Evolutionary conservation across 2,329 filamentous ascomycete species (phyloP).

Genomic region (Endocalyx cinctus): DNA sequence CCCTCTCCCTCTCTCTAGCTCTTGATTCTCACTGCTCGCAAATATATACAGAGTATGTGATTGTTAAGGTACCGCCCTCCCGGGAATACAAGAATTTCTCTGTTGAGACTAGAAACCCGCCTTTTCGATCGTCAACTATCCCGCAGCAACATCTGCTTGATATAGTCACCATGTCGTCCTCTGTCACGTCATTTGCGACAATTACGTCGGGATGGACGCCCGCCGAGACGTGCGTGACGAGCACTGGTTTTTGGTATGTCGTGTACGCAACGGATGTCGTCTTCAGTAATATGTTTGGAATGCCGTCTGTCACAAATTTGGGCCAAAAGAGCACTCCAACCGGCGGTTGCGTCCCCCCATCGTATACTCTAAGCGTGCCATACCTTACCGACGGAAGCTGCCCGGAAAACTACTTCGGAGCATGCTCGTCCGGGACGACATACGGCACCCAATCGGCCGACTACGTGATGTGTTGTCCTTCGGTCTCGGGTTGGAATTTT

Average conservation of each 20-base stretch:
- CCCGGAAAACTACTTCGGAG: constrained; percentile 1
- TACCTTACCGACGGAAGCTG: constrained; percentile 5
- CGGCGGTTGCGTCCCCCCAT: constrained; percentile 6
- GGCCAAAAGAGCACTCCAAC: constrained; percentile 4
- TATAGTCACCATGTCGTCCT: too few relatives aligned
- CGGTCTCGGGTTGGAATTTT: constrained; percentile 2
- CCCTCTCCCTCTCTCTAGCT: too few relatives aligned
- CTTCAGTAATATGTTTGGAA: constrained; percentile 8
- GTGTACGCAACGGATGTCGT: constrained; percentile 2
- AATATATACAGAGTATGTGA: too few relatives aligned
- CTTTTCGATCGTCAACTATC: too few relatives aligned
- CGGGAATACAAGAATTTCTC: too few relatives aligned
- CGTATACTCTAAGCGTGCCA: constrained; percentile 5
- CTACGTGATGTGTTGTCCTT: constrained; percentile 5
- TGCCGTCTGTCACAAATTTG: constrained; percentile 5
- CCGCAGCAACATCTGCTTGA: too few relatives aligned
- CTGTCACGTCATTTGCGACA: constrained; percentile 2
- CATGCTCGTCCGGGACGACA: constrained; percentile 6
- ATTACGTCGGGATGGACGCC: constrained; percentile 4
- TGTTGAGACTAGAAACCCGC: too few relatives aligned
- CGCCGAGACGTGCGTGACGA: constrained; percentile 3
- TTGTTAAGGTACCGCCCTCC: too few relatives aligned
- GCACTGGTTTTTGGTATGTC: constrained; percentile 7
- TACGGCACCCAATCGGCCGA: constrained; percentile 2
- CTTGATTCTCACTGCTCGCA: too few relatives aligned